A percentile compares a stretch with the other conserved stretches of the same genome.
These are phyloP conservation scores for Fusarium pseudocircinatum DNA, from an alignment of 2,329 filamentous ascomycete genomes.

Conservation along the genomic window DNA sequence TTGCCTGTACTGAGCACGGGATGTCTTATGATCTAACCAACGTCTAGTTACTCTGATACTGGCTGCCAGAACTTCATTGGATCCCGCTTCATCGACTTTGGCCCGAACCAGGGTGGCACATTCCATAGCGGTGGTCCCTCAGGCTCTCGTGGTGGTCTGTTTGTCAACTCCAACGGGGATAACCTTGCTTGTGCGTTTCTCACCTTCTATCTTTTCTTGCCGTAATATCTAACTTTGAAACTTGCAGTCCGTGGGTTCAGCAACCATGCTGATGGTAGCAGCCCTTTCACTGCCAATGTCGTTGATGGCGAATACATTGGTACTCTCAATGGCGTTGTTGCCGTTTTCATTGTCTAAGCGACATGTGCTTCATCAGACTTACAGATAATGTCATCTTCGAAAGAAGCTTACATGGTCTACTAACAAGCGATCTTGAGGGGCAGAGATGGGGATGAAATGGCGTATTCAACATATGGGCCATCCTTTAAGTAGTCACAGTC, in stretches of 20 bases:
- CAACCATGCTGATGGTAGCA: background rate
- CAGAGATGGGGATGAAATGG: too few species aligned
- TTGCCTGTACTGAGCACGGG: fast-evolving
- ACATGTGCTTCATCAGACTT: fast-evolving
- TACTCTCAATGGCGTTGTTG: background rate
- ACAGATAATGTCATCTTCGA: fast-evolving
- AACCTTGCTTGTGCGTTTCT: background rate
- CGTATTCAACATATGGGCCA: background rate
- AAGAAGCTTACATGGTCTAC: background rate
- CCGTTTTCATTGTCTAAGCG: background rate
- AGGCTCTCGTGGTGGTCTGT: background rate
- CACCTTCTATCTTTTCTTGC: fast-evolving
- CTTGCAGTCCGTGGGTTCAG: background rate
- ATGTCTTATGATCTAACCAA: background rate
- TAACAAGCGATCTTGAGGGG: fast-evolving
- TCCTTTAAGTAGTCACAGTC: background rate
- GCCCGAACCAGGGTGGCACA: background rate
- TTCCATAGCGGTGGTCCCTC: background rate
- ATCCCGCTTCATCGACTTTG: conserved; percentile 3
- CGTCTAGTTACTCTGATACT: background rate
- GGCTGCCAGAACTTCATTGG: conserved; percentile 8
- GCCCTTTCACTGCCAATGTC: background rate
- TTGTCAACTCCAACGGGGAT: background rate
- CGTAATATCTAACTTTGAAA: fast-evolving
- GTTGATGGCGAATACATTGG: conserved; percentile 1